Conservation (phyloP, 352 stramenopile species). For the Globisporangium alternatum region DNA sequence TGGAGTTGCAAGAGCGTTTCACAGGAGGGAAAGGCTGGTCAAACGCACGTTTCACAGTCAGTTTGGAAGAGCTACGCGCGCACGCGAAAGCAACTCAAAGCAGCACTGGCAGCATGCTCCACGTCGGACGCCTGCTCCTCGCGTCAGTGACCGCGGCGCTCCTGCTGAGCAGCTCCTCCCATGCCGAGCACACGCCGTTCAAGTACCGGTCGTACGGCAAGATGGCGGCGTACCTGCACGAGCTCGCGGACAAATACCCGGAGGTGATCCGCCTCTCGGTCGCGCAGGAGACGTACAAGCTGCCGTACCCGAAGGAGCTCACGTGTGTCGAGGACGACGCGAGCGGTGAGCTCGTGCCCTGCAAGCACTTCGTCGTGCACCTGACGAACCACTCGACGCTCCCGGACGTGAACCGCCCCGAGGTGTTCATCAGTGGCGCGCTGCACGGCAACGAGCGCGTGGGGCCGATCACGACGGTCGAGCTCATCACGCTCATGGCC, state of each 20-base stretch:
- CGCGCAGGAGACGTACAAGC: constrained; percentile 77
- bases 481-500: constrained; percentile 87
- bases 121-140: neutral
- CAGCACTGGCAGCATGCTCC: neutral
- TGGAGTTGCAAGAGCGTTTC: too few relatives aligned
- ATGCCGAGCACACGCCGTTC: constrained; percentile 24
- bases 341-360: constrained; percentile 34
- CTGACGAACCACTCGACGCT: constrained; percentile 88
- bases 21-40: neutral
- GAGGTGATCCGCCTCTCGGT: constrained; percentile 77
- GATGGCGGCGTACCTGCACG: constrained; percentile 57
- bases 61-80: neutral
- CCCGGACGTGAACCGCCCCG: constrained; percentile 70
- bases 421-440: constrained; percentile 96
- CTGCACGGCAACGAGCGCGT: constrained; percentile 97
- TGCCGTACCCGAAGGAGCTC: constrained; percentile 73
- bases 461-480: constrained; percentile 87
- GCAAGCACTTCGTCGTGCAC: constrained; percentile 85
- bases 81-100: neutral
- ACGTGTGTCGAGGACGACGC: constrained; percentile 51
- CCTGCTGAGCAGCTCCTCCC: neutral
- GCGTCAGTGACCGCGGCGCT: neutral
- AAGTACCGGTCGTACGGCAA: constrained; percentile 74
- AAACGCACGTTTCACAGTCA: neutral
- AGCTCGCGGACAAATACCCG: constrained; percentile 73